Conservation (phyloP, 495 filamentous ascomycete genomes). For the Aspergillus carlsbadensis region DNA sequence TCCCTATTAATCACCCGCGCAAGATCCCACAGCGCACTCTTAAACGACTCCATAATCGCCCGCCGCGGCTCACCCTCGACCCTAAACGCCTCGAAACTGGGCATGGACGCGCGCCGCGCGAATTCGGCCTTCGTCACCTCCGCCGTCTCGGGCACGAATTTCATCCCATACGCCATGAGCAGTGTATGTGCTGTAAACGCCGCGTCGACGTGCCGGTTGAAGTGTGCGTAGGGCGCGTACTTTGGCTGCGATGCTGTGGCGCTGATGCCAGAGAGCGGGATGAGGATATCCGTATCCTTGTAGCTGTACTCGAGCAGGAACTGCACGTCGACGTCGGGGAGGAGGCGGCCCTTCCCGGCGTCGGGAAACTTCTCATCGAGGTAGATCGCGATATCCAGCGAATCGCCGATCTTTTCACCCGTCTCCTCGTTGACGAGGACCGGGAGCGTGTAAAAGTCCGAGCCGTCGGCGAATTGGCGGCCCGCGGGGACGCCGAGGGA, state of each 20-base stretch:
- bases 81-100: constrained; percentile 46
- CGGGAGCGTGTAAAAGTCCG: constrained; percentile 59
- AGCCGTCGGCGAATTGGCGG: constrained; percentile 57
- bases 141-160: constrained; percentile 43
- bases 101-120: constrained; percentile 39
- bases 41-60: constrained; percentile 35
- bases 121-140: constrained; percentile 46
- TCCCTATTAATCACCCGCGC: constrained; percentile 41
- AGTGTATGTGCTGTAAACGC: constrained; percentile 42
- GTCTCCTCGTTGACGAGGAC: constrained; percentile 51
- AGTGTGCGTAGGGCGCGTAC: constrained; percentile 26
- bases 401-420: constrained; percentile 49
- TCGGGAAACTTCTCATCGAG: constrained; percentile 50
- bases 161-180: constrained; percentile 35
- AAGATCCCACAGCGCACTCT: constrained; percentile 38
- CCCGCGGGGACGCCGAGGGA: constrained; percentile 41
- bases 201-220: constrained; percentile 52
- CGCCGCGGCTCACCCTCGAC: constrained; percentile 42
- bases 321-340: constrained; percentile 23
- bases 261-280: constrained; percentile 29
- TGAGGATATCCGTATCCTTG: constrained; percentile 9
- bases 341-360: constrained; percentile 35
- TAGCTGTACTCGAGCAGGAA: constrained; percentile 23
- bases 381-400: constrained; percentile 61
- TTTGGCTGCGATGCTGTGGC: neutral